Base-by-base conservation (phyloP, 2,329 filamentous ascomycete genomes). In the Fusarium redolens region DNA sequence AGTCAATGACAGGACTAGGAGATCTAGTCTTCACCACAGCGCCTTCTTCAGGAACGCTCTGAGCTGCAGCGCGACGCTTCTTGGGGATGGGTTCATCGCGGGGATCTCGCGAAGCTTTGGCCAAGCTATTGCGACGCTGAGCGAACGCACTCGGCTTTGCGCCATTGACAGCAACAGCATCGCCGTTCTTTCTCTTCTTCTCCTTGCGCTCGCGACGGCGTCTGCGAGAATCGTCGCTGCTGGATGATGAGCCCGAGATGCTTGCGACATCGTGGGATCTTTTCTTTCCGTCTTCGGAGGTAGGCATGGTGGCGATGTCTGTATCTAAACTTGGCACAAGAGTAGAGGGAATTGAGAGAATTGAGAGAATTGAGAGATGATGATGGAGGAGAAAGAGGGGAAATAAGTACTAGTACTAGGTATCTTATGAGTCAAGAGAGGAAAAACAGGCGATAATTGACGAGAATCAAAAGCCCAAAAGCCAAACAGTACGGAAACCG, bases 101-200 rank as follows among this genome's bases (percentile, higher is more conserved):
- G 20, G 88, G 88, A 76, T 91, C 89, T 66, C 89, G 84, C n/a
- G 89, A 88, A 7, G 89, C 88, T 73, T 90, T 90, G 82, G 86
- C 88, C 62, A 90, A 77, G 79, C 88, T 91, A 45, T 85, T 84
- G 64, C 86, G 84, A 52, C 88, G 84, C 79, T 86, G 83, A 28
- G 78, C 75, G 13, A 80, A 81, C 12, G 79, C 77, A 33, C 72
- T 73, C 7, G 74, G 59, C 31, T 75, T 78, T 52, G 72, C 73
- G 61, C 79, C 76, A 38, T 82, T 79, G 51, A 80, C 71, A 60
- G 83, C 81, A n/a, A 70, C 9, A 5, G 20, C 37, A 22, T 64
- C 73, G 66, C 72, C 69, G 33, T 71, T 62, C 13, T 73, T 60
- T 14, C 69, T 67, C 68, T 71, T 75, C 63, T 71, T 68, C 45